Percentiles rank a stretch among this genome's conserved stretches.
These are phyloP conservation scores for Pholiota adiposa DNA, from an alignment of 1,284 basidiomycete genomes.

Conservation along the genomic window DNA sequence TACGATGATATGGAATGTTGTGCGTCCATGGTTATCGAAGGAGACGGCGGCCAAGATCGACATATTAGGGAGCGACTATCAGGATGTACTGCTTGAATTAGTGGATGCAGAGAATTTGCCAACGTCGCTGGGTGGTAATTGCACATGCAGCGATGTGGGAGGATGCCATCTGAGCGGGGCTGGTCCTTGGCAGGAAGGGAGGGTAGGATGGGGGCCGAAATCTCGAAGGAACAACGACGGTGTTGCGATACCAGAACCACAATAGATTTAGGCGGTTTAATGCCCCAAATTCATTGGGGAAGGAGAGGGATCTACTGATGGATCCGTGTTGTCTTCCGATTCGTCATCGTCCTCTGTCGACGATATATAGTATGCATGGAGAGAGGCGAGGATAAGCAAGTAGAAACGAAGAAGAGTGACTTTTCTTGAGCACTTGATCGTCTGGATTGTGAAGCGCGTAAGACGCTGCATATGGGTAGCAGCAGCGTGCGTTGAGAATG, in stretches of 20 bases:
- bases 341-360: neutral
- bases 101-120: slow-evolving; percentile 56
- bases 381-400: slow-evolving; percentile 24
- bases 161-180: slow-evolving; percentile 65
- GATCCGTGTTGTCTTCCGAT: neutral
- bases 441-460: slow-evolving; percentile 30
- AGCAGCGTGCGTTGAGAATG: slow-evolving; percentile 1
- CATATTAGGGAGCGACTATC: slow-evolving; percentile 63
- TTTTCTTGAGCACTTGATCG: slow-evolving; percentile 31
- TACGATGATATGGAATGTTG: slow-evolving; percentile 67
- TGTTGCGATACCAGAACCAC: neutral
- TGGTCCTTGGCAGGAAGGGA: slow-evolving; percentile 72
- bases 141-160: slow-evolving; percentile 55
- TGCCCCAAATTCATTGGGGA: neutral
- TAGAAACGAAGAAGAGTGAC: slow-evolving; percentile 31
- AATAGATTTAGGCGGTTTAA: neutral
- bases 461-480: slow-evolving; percentile 17
- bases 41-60: slow-evolving; percentile 70
- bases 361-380: slow-evolving; percentile 9
- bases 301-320: neutral
- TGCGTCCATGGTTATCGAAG: slow-evolving; percentile 73
- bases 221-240: slow-evolving; percentile 21
- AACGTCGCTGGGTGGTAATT: slow-evolving; percentile 42
- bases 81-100: slow-evolving; percentile 54
- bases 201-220: slow-evolving; percentile 54